Percentiles rank a stretch among this genome's conserved stretches.
These are phyloP conservation scores for Phyllosticta citribraziliensis DNA, from an alignment of 2,329 filamentous ascomycete genomes.

Conservation along the genomic window DNA sequence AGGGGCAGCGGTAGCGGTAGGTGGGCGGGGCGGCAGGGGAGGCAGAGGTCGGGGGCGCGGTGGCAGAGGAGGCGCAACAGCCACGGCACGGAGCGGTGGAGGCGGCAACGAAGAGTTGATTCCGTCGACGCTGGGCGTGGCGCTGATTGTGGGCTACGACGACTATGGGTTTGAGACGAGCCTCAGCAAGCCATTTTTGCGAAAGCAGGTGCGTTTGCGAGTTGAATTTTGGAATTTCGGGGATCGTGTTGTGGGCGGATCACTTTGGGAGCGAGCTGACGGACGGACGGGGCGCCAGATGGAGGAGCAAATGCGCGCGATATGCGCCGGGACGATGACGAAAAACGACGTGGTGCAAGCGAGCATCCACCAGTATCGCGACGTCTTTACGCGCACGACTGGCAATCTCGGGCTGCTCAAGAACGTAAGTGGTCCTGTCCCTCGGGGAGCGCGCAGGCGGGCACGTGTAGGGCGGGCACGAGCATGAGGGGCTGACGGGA, in stretches of 20 bases:
- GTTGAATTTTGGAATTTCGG: constrained; percentile 8
- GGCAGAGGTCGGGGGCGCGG: constrained; percentile 21
- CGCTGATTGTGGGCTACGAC: constrained; percentile 89
- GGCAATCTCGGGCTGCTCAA: constrained; percentile 59
- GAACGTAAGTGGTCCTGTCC: constrained; percentile 29
- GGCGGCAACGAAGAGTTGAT: constrained; percentile 72
- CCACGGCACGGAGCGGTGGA: constrained; percentile 26
- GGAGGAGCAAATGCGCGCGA: constrained; percentile 93
- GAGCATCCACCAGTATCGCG: constrained; percentile 76
- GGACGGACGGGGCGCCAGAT: constrained; percentile 41
- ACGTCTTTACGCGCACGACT: constrained; percentile 74
- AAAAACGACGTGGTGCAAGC: constrained; percentile 67
- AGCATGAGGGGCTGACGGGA: constrained; percentile 13
- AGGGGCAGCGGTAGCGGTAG: neutral
- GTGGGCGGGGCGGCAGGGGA: constrained; percentile 23
- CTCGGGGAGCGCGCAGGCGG: neutral
- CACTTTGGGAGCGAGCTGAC: neutral
- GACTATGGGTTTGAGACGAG: constrained; percentile 88
- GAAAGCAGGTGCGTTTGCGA: constrained; percentile 57
- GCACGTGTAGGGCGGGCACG: constrained; percentile 3
- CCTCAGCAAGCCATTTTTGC: constrained; percentile 86
- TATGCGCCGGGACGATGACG: constrained; percentile 77
- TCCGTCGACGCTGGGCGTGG: constrained; percentile 81
- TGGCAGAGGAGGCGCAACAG: constrained; percentile 13
- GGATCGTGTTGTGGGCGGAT: neutral